Conservation (phyloP, 495 filamentous ascomycete species). For the Pyrenula aspistea region DNA sequence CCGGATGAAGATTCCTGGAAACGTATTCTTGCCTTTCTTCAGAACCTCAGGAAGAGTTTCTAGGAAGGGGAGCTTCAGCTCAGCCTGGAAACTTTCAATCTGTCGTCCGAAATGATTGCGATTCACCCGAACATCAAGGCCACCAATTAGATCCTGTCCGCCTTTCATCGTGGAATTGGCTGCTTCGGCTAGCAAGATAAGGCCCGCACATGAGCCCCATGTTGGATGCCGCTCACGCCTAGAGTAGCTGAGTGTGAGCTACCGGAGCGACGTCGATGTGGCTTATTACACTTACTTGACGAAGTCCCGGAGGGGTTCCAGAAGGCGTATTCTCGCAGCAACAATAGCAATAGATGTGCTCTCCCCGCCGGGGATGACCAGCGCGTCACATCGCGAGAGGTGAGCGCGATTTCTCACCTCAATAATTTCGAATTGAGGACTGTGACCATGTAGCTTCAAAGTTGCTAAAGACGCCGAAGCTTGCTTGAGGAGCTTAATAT, state of each 20-base stretch:
- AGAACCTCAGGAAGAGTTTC: slow-evolving; percentile 5
- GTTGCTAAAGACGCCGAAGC: slow-evolving; percentile 37
- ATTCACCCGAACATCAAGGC: slow-evolving; percentile 80
- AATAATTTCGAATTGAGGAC: slow-evolving; percentile 45
- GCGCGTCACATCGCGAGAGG: slow-evolving; percentile 61
- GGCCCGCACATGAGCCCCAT: slow-evolving; percentile 93
- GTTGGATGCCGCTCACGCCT: slow-evolving; percentile 57
- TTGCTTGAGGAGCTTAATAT: slow-evolving; percentile 61
- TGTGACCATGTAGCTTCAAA: slow-evolving; percentile 8
- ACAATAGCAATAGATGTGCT: slow-evolving; percentile 90
- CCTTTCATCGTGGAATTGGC: slow-evolving; percentile 83
- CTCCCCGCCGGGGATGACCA: slow-evolving; percentile 89
- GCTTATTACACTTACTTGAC: slow-evolving; percentile 59
- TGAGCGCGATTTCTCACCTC: slow-evolving; percentile 70
- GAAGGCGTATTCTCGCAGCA: slow-evolving; percentile 61
- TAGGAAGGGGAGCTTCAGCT: slow-evolving; percentile 66
- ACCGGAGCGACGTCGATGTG: neutral
- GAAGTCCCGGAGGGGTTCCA: slow-evolving; percentile 81
- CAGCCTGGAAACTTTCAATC: slow-evolving; percentile 79
- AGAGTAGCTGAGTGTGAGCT: slow-evolving; percentile 6
- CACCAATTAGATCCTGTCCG: slow-evolving; percentile 88
- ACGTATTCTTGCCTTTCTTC: slow-evolving; percentile 26
- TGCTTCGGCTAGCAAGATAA: slow-evolving; percentile 82
- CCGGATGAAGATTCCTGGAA: slow-evolving; percentile 82
- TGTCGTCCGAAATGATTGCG: slow-evolving; percentile 96